Conservation (phyloP, 169 alveolate genomes). For the Eimeria sp. region DNA sequence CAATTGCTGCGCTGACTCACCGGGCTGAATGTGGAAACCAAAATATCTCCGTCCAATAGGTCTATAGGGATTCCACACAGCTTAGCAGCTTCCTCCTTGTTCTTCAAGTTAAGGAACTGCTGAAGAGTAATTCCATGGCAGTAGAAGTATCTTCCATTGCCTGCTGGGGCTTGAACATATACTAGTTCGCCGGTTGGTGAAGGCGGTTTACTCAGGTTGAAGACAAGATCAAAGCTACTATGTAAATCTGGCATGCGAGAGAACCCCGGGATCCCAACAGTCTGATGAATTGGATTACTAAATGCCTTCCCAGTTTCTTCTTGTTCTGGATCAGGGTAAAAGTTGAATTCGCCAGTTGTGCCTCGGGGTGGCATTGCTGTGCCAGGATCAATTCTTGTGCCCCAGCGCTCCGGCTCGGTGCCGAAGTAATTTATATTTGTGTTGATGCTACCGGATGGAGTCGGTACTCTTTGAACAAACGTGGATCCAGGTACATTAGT, state of each 20-base stretch:
- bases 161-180: constrained; percentile 68
- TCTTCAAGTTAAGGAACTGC: constrained; percentile 39
- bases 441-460: background rate
- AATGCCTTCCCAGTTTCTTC: constrained; percentile 59
- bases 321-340: constrained; percentile 65
- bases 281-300: background rate
- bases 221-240: constrained; percentile 12
- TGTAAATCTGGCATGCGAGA: constrained; percentile 35
- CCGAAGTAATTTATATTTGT: constrained; percentile 16
- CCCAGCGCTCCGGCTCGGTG: constrained; percentile 42
- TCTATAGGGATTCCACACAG: constrained; percentile 59
- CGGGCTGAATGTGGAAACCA: constrained; percentile 55
- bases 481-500: constrained; percentile 69
- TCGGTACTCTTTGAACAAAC: constrained; percentile 43
- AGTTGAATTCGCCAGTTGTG: constrained; percentile 43
- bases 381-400: constrained; percentile 48
- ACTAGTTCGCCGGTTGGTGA: constrained; percentile 47
- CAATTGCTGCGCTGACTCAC: background rate
- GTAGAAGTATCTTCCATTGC: constrained; percentile 46
- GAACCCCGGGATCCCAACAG: constrained; percentile 59
- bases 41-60: constrained; percentile 9
- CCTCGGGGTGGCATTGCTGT: constrained; percentile 20
- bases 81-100: constrained; percentile 42
- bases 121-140: constrained; percentile 48
- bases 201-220: constrained; percentile 20